Evolutionary conservation across 768 basidiomycete genomes (phyloP).

Genomic region (Polyporus arcularius): DNA sequence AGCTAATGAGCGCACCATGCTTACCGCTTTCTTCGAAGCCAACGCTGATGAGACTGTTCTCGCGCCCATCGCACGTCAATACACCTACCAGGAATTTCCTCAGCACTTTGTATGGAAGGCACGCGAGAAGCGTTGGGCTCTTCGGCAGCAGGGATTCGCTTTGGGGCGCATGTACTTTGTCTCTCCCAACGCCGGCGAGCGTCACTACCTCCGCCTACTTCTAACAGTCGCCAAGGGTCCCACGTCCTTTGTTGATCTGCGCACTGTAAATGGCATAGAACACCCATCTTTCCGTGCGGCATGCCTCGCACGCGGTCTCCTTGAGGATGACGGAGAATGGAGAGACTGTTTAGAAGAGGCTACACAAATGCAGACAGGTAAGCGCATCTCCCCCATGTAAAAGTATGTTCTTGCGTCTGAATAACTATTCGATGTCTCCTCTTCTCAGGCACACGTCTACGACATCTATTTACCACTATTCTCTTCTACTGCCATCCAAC

Average conservation of each 20-base stretch:
- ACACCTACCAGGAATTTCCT: constrained; percentile 42
- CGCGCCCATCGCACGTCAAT: constrained; percentile 13
- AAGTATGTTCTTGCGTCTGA: too few species aligned
- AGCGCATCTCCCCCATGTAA: too few species aligned
- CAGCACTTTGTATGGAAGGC: constrained; percentile 30
- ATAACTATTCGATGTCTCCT: too few species aligned
- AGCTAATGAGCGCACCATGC: constrained; percentile 28
- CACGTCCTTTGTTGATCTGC: constrained; percentile 29
- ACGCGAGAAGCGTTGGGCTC: constrained; percentile 30
- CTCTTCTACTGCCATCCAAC: constrained; percentile 33
- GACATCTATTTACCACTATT: constrained; percentile 42
- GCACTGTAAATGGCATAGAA: constrained; percentile 26
- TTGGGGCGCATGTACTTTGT: constrained; percentile 45
- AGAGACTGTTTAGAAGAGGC: constrained; percentile 43
- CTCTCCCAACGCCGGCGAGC: constrained; percentile 37
- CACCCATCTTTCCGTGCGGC: constrained; percentile 40
- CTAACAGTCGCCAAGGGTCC: constrained; percentile 41
- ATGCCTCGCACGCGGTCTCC: constrained; percentile 42
- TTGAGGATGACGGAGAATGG: constrained; percentile 47
- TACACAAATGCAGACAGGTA: constrained; percentile 40
- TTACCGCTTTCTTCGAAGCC: constrained; percentile 34
- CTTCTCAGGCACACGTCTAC: too few species aligned
- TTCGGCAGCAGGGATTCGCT: constrained; percentile 33
- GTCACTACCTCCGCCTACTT: constrained; percentile 42
- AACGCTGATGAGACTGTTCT: constrained; percentile 20